Conservation (phyloP, 192 early-diverging fungal genomes). For the Backusella liffmaniae region DNA sequence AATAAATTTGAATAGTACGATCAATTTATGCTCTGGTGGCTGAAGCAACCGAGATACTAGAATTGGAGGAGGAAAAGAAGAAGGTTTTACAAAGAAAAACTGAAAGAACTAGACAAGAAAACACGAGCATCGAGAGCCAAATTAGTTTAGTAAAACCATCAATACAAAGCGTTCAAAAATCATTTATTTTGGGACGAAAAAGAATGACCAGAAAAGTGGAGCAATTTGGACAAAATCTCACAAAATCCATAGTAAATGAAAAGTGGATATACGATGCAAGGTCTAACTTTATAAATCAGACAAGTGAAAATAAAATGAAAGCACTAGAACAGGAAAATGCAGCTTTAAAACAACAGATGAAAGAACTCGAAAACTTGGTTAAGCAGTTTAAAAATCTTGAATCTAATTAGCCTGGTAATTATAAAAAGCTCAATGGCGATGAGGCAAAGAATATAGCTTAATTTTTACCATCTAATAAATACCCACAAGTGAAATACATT, state of each 20-base stretch:
- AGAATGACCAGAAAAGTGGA: no score
- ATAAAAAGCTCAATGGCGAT: no score
- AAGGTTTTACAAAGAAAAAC: neutral
- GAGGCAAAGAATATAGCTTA: no score
- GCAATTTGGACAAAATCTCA: neutral
- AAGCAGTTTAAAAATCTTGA: neutral
- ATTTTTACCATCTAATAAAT: no score
- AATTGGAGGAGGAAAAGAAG: neutral
- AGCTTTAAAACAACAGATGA: neutral
- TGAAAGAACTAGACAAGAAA: neutral
- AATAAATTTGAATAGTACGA: neutral
- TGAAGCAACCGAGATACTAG: neutral
- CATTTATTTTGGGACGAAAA: neutral
- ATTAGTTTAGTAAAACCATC: neutral
- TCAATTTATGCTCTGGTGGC: neutral
- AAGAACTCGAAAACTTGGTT: neutral
- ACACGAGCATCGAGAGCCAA: neutral
- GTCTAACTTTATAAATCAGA: neutral
- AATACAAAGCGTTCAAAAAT: neutral
- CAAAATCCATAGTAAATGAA: neutral
- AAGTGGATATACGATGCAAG: neutral
- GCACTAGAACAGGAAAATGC: neutral
- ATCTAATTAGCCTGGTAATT: no score
- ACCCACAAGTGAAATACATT: no score
- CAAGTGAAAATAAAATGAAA: neutral